Percentiles rank a stretch among this genome's conserved stretches.
Evolutionary conservation across 805 yeast species (phyloP).

Genomic region (Suhomyces sp.): DNA sequence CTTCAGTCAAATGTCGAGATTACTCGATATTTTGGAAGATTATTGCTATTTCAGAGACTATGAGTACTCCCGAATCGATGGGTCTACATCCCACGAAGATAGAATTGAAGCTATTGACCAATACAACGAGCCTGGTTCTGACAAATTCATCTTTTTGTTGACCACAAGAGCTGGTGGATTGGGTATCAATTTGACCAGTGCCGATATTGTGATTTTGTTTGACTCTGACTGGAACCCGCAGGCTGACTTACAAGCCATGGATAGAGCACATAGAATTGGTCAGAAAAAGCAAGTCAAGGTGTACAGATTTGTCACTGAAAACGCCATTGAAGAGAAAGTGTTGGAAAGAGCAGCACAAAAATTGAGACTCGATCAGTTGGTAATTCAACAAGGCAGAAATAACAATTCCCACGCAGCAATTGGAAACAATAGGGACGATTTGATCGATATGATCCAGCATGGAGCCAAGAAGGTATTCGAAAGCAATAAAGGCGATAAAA

Average conservation of each 20-base stretch:
- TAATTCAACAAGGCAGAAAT: slow-evolving; percentile 87
- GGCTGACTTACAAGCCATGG: slow-evolving; percentile 98
- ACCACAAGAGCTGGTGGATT: slow-evolving; percentile 97
- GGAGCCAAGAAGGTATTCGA: slow-evolving; percentile 92
- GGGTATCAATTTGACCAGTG: slow-evolving; percentile 89
- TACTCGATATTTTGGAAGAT: slow-evolving; percentile 87
- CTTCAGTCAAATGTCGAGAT: slow-evolving; percentile 90
- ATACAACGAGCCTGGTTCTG: slow-evolving; percentile 76
- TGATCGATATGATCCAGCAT: slow-evolving; percentile 92
- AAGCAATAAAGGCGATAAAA: slow-evolving; percentile 25
- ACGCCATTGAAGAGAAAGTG: slow-evolving; percentile 95
- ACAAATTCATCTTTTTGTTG: slow-evolving; percentile 76
- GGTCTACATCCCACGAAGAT: slow-evolving; percentile 89
- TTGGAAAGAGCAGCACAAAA: slow-evolving; percentile 95
- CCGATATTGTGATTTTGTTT: slow-evolving; percentile 82
- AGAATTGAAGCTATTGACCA: slow-evolving; percentile 91
- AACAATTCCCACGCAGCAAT: slow-evolving; percentile 35
- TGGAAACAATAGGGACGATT: slow-evolving; percentile 75
- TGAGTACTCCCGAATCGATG: slow-evolving; percentile 90
- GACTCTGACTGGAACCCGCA: slow-evolving; percentile 99
- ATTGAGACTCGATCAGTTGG: slow-evolving; percentile 86
- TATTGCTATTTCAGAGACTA: slow-evolving; percentile 83
- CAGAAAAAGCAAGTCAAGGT: slow-evolving; percentile 95
- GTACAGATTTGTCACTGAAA: slow-evolving; percentile 88
- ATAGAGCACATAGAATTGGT: slow-evolving; percentile 95